Conservation (phyloP, 202 grass and related monocot genomes). For the Setaria italica region DNA sequence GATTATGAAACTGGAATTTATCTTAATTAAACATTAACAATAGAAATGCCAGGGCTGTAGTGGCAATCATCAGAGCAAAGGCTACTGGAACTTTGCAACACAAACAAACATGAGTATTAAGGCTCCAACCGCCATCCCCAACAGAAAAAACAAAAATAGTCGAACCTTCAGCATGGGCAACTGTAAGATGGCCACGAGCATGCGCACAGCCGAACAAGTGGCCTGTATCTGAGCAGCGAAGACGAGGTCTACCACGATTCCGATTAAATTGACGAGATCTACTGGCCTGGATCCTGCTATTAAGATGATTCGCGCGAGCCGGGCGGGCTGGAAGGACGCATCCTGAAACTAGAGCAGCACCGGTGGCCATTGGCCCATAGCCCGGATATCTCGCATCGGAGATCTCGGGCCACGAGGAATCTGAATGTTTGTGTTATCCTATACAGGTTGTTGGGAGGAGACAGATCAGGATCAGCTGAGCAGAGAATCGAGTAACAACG, state of each 20-base stretch:
- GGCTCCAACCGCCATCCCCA: not conserved
- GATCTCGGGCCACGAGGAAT: conserved; percentile 23
- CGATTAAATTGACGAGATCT: not conserved
- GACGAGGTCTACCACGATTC: not conserved
- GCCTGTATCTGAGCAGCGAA: not conserved
- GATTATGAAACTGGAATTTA: not conserved
- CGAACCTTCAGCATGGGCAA: conserved; percentile 41
- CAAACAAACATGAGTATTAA: conserved; percentile 18
- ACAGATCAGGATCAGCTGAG: conserved; percentile 18
- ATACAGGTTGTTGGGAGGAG: conserved; percentile 5
- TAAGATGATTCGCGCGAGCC: not conserved
- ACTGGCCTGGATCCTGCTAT: not conserved
- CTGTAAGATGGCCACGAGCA: not conserved
- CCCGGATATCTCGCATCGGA: not conserved
- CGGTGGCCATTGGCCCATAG: conserved; percentile 28
- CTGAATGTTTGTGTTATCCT: conserved; percentile 15
- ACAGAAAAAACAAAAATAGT: not conserved
- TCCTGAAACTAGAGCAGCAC: conserved; percentile 19
- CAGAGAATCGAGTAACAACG: not conserved
- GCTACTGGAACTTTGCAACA: conserved; percentile 9
- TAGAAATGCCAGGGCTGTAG: not conserved
- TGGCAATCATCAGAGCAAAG: conserved; percentile 11
- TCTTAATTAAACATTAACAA: not conserved
- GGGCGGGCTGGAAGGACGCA: not conserved
- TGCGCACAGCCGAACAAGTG: not conserved